Evolutionary conservation across 202 grass and related monocot genomes (phyloP).

Genomic region (Panicum hallii): DNA sequence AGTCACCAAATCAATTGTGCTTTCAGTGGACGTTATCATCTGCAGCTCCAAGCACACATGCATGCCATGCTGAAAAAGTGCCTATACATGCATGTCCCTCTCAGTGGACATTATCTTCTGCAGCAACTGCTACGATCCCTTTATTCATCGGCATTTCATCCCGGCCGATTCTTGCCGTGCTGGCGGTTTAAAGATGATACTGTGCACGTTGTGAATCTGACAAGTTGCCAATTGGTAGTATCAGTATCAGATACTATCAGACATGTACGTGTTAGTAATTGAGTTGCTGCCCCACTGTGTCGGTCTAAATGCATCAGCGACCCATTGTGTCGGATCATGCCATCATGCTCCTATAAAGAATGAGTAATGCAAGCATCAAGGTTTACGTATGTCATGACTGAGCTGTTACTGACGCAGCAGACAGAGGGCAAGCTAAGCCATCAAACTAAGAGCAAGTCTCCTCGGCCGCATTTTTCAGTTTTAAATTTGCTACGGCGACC

Average conservation of each 20-base stretch:
- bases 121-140: background rate
- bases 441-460: background rate
- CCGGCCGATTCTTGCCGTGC: background rate
- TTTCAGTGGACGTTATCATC: background rate
- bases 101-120: background rate
- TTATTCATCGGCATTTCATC: background rate
- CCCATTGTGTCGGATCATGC: slow-evolving; percentile 1
- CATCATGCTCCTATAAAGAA: background rate
- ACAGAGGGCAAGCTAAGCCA: background rate
- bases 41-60: background rate
- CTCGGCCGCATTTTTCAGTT: background rate
- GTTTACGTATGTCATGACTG: slow-evolving; percentile 13
- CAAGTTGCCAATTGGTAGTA: background rate
- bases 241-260: background rate
- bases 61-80: background rate
- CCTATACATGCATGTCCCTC: background rate
- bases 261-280: background rate
- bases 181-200: background rate
- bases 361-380: background rate
- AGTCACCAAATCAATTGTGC: background rate
- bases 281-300: background rate
- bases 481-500: background rate
- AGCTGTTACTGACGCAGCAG: background rate
- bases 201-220: background rate
- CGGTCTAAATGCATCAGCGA: slow-evolving; percentile 14